phyloP scores from a whole-genome alignment of 106 monocot genomes.

The Phalaenopsis equestris region DNA sequence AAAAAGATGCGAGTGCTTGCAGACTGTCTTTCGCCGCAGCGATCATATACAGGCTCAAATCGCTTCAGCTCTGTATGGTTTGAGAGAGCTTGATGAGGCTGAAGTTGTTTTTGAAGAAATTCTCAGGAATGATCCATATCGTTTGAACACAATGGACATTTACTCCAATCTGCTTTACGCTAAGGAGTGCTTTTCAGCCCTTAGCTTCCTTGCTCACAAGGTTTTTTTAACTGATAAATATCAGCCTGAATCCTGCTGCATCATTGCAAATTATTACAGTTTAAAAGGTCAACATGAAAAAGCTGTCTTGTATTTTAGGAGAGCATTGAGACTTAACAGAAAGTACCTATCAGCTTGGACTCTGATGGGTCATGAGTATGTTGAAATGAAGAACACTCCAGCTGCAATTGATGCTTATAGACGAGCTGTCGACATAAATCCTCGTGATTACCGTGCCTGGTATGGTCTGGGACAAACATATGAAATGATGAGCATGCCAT shows the following conservation, averaged over 20 bases:
- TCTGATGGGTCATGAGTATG: slow-evolving; percentile 98
- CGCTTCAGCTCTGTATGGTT: slow-evolving; percentile 69
- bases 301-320: slow-evolving; percentile 85
- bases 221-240: slow-evolving; percentile 97
- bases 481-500: slow-evolving; percentile 97
- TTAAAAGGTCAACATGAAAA: slow-evolving; percentile 96
- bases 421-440: slow-evolving; percentile 91
- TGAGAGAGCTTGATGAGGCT: slow-evolving; percentile 91
- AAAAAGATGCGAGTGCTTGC: slow-evolving; percentile 53
- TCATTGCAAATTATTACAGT: slow-evolving; percentile 95
- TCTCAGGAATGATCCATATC: slow-evolving; percentile 82
- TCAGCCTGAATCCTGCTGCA: slow-evolving; percentile 88
- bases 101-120: slow-evolving; percentile 94
- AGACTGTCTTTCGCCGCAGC: slow-evolving; percentile 51
- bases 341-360: slow-evolving; percentile 95
- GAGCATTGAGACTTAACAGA: slow-evolving; percentile 79
- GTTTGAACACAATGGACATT: slow-evolving; percentile 87
- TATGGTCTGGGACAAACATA: slow-evolving; percentile 96
- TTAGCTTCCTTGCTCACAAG: slow-evolving; percentile 87
- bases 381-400: slow-evolving; percentile 99
- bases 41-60: slow-evolving; percentile 88
- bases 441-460: slow-evolving; percentile 91
- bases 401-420: slow-evolving; percentile 94
- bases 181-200: slow-evolving; percentile 69
- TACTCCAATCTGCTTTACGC: slow-evolving; percentile 97